A percentile compares a stretch with the other conserved stretches of the same genome.
Evolutionary conservation across 306 rosid species (phyloP).

Genomic region (Nissolia schottii): DNA sequence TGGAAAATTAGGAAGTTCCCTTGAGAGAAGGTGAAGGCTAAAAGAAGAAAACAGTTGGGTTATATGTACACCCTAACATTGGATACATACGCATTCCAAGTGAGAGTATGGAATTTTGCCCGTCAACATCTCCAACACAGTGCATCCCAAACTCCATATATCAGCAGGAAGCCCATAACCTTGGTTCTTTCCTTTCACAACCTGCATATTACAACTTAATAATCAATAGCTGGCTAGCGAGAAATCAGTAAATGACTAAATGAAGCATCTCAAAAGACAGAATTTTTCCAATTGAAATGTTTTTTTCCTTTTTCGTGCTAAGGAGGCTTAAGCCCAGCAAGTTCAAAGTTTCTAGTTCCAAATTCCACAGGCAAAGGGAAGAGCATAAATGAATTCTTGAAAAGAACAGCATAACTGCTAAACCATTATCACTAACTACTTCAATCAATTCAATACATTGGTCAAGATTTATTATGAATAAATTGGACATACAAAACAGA

Average conservation of each 20-base stretch:
- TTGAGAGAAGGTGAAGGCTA: not conserved
- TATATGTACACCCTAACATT: not conserved
- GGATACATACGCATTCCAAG: conserved; percentile 59
- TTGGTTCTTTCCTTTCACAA: conserved; percentile 60
- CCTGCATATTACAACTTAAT: conserved; percentile 53
- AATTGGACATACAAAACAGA: not conserved
- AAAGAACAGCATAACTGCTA: not conserved
- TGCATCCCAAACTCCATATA: conserved; percentile 98
- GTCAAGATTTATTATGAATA: conserved; percentile 5
- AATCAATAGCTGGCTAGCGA: not conserved
- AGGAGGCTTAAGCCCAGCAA: not conserved
- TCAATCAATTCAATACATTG: not conserved
- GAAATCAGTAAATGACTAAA: not conserved
- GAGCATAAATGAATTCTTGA: not conserved
- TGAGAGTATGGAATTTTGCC: conserved; percentile 62
- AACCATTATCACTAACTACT: not conserved
- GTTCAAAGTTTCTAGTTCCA: conserved; percentile 7
- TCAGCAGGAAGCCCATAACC: conserved; percentile 96
- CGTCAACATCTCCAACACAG: conserved; percentile 91
- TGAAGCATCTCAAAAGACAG: not conserved
- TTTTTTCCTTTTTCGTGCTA: not conserved
- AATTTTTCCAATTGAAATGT: not conserved
- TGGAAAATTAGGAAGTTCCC: not conserved
- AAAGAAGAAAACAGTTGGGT: conserved; percentile 1
- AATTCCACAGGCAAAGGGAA: not conserved